phyloP scores from a whole-genome alignment of 805 yeast species.

The Candida nitratophila region DNA sequence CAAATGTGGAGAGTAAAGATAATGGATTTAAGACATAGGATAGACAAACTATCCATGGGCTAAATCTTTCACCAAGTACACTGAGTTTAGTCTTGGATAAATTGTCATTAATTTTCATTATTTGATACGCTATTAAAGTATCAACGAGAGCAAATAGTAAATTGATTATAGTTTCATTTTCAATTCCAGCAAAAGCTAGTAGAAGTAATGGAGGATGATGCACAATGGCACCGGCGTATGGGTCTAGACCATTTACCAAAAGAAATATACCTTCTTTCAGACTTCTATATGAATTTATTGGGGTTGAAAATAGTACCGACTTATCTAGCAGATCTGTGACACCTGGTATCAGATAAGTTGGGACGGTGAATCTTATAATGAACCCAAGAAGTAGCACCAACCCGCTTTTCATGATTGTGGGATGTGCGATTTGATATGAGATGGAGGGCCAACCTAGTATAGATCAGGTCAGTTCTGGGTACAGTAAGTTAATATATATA shows the following conservation, averaged over 20 bases:
- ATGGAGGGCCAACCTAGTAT: too few relatives aligned
- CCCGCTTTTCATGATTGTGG: slow-evolving; percentile 1
- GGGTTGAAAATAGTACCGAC: slow-evolving; percentile 65
- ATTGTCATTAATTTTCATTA: slow-evolving; percentile 44
- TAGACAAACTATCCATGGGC: slow-evolving; percentile 24
- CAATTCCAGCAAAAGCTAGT: slow-evolving; percentile 33
- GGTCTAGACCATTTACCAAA: slow-evolving; percentile 45
- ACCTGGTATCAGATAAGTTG: slow-evolving; percentile 19
- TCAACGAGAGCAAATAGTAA: slow-evolving; percentile 55
- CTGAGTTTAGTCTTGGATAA: slow-evolving; percentile 10
- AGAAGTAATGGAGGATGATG: slow-evolving; percentile 81
- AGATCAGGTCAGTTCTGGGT: too few relatives aligned
- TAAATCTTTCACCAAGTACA: slow-evolving; percentile 9
- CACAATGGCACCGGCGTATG: slow-evolving; percentile 75
- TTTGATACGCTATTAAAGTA: slow-evolving; percentile 43
- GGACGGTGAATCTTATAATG: slow-evolving; percentile 17
- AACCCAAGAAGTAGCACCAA: slow-evolving; percentile 14
- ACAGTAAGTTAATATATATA: too few relatives aligned
- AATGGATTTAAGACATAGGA: slow-evolving; percentile 79
- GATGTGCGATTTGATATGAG: too few relatives aligned
- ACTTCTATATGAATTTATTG: slow-evolving; percentile 60
- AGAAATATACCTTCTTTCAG: slow-evolving; percentile 64
- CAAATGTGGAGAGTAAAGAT: slow-evolving; percentile 55
- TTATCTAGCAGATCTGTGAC: slow-evolving; percentile 31
- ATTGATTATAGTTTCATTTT: slow-evolving; percentile 19